These are phyloP conservation scores for Melaleuca alternifolia DNA, from an alignment of 345 rosid species.

Conservation along the genomic window DNA sequence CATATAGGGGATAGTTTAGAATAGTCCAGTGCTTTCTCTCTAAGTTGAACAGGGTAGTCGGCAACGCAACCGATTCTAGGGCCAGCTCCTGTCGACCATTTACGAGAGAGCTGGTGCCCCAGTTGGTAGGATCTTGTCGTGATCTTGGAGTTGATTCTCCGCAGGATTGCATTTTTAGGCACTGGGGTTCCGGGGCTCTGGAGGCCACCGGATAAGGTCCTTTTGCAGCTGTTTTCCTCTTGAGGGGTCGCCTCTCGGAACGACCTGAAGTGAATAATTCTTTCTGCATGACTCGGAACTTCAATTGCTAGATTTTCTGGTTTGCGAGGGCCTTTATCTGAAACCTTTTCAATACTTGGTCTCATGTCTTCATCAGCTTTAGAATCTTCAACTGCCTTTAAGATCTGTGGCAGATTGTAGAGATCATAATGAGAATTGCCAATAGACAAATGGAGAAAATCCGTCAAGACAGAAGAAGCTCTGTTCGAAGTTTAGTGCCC, in stretches of 20 bases:
- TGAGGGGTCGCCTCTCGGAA: slow-evolving; percentile 8
- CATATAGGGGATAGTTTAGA: slow-evolving; percentile 53
- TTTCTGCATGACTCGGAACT: slow-evolving; percentile 8
- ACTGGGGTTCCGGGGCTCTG: slow-evolving; percentile 57
- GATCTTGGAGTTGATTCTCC: slow-evolving; percentile 72
- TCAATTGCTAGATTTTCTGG: not conserved
- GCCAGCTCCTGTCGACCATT: slow-evolving; percentile 83
- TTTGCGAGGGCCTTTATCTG: not conserved
- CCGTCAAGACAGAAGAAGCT: not conserved
- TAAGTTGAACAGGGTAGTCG: slow-evolving; percentile 62
- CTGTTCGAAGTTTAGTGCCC: not conserved
- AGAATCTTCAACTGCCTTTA: slow-evolving; percentile 43
- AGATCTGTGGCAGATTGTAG: slow-evolving; percentile 22
- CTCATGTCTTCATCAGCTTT: slow-evolving; percentile 26
- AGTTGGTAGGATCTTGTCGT: slow-evolving; percentile 46
- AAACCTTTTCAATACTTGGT: not conserved
- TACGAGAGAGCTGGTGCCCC: slow-evolving; percentile 65
- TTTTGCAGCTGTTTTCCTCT: slow-evolving; percentile 24
- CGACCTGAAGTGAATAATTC: not conserved
- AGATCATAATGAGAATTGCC: not conserved
- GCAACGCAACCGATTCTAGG: slow-evolving; percentile 83
- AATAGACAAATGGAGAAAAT: not conserved
- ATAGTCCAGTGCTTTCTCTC: slow-evolving; percentile 62
- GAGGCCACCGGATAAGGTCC: slow-evolving; percentile 69
- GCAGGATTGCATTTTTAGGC: slow-evolving; percentile 37